Conservation (phyloP, 441 rosid species). For the Jatropha podagrica region DNA sequence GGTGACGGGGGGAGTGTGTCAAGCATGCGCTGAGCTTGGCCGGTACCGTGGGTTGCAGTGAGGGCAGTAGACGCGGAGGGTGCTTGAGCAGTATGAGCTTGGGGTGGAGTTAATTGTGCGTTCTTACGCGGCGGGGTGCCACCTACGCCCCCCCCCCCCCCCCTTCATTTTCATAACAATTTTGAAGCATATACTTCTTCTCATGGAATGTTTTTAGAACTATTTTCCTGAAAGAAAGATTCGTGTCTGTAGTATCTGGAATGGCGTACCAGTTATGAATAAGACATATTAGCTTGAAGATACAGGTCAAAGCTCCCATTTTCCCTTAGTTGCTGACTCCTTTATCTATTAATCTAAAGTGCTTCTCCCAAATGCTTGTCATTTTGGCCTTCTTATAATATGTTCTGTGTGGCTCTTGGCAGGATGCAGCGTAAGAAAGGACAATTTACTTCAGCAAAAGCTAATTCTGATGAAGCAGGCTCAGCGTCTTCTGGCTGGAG, state of each 20-base stretch:
- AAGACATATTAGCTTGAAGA: neutral
- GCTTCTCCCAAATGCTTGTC: neutral
- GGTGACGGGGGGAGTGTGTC: too few relatives aligned
- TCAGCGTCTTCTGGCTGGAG: constrained; percentile 43
- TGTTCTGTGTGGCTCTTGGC: constrained; percentile 22
- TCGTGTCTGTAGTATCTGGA: neutral
- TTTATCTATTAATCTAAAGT: neutral
- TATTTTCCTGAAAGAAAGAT: neutral
- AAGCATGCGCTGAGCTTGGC: too few relatives aligned
- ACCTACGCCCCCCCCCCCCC: too few relatives aligned
- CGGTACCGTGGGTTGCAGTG: too few relatives aligned
- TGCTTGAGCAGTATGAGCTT: too few relatives aligned
- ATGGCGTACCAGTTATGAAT: neutral
- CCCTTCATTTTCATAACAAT: neutral
- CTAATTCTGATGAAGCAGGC: constrained; percentile 52
- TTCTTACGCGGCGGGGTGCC: too few relatives aligned
- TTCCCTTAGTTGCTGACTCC: neutral
- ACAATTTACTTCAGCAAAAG: constrained; percentile 79
- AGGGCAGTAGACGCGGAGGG: too few relatives aligned
- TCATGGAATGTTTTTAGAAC: neutral
- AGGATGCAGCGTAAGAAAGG: constrained; percentile 97
- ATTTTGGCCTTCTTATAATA: neutral
- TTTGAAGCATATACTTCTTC: neutral
- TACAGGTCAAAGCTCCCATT: neutral
- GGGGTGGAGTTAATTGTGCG: too few relatives aligned